Base-by-base conservation (phyloP, 345 rosid species). In the Raphanus sativus region DNA sequence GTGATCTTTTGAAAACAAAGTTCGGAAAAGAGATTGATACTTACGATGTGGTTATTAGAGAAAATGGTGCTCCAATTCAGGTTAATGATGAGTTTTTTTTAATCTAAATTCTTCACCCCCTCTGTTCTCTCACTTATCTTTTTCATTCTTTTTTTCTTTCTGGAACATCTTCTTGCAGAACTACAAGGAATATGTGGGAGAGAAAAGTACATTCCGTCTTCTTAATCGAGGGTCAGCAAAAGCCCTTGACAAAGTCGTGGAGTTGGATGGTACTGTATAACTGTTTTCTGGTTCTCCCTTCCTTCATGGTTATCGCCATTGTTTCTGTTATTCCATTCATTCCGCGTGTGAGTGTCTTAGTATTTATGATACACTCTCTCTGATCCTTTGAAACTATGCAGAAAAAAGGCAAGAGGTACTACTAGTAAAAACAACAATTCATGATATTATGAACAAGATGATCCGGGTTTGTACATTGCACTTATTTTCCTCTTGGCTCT, bases 181-280 rank as follows among this genome's bases (percentile, higher is more conserved):
- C 77, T 90, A 86, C 81, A 84, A 88, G 8, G 89, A 91, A 59
- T 84, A 87, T 55, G 97, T 89, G 17, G 98, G 98, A 32, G 89
- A 82, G 84, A 96, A 93, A 83, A 89, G 97, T 64, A 83, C 90
- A 71, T 93, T 93, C 71, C 95, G 92, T 34, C 97, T 96, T 85
- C 98, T 96, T 77, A 96, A 90, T 69, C 83, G 98, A 79, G 98
- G 97, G 65, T 90, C 98, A 75, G 96, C 99, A 58, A 93, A 96
- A 91, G 98, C 99, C 74, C 96, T 91, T 61, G 99, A 96, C 81
- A 93, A 96, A 85, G 98, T 96, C 78, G 95, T 89, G 62, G 99
- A 93, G 83, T 87, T 96, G 71, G 98, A 93, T 84, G 96, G 99
- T 96, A 90, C 72, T 65, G 64, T 24, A 62, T 33, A 56, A 63